phyloP scores from a whole-genome alignment of 208 protist species.

The Leishmania tropica region DNA sequence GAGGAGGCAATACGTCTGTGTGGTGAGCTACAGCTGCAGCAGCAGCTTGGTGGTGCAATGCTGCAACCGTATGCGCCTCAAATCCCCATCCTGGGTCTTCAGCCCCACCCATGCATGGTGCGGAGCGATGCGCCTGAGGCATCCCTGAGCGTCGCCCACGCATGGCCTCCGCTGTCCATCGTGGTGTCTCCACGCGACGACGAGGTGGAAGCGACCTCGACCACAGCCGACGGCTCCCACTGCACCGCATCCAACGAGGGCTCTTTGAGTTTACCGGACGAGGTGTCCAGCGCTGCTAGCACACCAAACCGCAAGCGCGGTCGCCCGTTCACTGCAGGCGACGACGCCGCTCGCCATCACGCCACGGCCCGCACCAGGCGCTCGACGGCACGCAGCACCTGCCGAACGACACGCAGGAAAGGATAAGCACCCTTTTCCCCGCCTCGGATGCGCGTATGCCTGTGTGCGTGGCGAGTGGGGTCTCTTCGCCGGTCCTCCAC shows the following conservation, averaged over 20 bases:
- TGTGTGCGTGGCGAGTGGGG: not conserved
- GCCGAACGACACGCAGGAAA: not conserved
- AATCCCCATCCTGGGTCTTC: not conserved
- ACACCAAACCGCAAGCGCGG: conserved; percentile 17
- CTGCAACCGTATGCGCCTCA: not conserved
- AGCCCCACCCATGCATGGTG: not conserved
- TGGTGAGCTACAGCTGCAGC: conserved; percentile 11
- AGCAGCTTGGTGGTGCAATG: not conserved
- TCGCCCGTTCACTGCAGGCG: not conserved
- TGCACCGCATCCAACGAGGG: not conserved
- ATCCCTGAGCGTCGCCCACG: not conserved
- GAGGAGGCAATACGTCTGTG: conserved; percentile 43
- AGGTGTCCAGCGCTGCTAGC: not conserved
- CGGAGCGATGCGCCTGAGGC: not conserved
- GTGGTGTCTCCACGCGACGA: conserved; percentile 6
- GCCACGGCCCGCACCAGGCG: not conserved
- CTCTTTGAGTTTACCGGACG: not conserved
- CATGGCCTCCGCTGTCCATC: conserved; percentile 4
- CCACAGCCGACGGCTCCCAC: not conserved
- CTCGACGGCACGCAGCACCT: conserved; percentile 4
- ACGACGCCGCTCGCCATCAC: not conserved
- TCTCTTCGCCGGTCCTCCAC: not conserved
- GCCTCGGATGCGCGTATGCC: not conserved
- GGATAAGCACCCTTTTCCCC: not conserved
- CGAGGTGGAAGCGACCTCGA: conserved; percentile 1